A percentile compares a stretch with the other conserved stretches of the same genome.
Conservation (phyloP, 2,329 filamentous ascomycete genomes). For the Pseudofabraea citricarpa region DNA sequence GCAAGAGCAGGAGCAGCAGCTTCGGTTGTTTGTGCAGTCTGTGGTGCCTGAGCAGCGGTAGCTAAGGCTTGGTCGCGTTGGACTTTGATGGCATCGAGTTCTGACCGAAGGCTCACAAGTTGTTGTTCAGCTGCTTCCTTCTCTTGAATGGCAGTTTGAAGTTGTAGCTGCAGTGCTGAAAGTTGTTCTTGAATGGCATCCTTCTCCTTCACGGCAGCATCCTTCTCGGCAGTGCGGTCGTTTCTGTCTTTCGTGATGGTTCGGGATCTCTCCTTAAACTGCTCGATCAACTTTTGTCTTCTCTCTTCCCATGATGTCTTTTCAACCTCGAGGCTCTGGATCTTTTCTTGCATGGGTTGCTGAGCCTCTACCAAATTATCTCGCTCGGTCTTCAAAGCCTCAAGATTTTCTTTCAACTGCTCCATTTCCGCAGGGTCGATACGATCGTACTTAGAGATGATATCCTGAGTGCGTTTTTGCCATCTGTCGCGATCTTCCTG, state of each 20-base stretch:
- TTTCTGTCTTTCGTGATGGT: conserved; percentile 50
- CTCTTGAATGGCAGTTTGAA: conserved; percentile 38
- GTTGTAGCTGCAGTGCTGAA: conserved; percentile 38
- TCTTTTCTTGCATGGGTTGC: conserved; percentile 45
- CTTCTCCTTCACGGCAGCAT: conserved; percentile 35
- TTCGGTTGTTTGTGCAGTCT: conserved; percentile 8
- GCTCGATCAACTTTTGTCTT: conserved; percentile 51
- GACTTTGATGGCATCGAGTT: conserved; percentile 37
- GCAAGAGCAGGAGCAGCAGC: conserved; percentile 33
- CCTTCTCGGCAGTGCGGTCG: conserved; percentile 41
- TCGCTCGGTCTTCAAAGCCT: conserved; percentile 60
- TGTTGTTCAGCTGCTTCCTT: conserved; percentile 29
- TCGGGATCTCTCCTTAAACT: conserved; percentile 57
- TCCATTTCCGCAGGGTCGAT: conserved; percentile 93
- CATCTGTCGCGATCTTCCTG: conserved; percentile 90
- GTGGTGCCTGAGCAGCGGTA: conserved; percentile 15
- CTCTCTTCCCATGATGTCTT: conserved; percentile 47
- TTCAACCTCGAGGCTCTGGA: conserved; percentile 50
- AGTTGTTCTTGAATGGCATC: conserved; percentile 30
- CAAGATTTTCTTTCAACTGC: conserved; percentile 74
- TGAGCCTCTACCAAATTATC: conserved; percentile 37
- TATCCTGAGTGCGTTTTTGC: conserved; percentile 94
- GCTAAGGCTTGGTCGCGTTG: conserved; percentile 40
- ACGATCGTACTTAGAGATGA: conserved; percentile 92
- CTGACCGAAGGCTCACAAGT: conserved; percentile 26